These are phyloP conservation scores for Taphrina betulina DNA, from an alignment of 1,139 yeast genomes.

Conservation along the genomic window DNA sequence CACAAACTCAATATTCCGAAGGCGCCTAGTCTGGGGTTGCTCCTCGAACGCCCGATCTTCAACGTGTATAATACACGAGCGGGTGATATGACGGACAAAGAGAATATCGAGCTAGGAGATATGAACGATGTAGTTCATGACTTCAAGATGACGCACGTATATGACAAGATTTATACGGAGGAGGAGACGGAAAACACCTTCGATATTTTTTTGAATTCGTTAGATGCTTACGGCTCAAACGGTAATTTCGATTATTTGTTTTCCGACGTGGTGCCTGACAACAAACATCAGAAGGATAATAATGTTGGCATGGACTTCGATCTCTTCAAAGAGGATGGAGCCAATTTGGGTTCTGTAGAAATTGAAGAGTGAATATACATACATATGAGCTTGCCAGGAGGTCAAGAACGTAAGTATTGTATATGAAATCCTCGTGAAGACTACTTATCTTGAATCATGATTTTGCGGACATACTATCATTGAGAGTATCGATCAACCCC, in stretches of 20 bases:
- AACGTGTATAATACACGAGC: constrained; percentile 64
- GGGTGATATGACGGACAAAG: constrained; percentile 22
- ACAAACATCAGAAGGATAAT: no score
- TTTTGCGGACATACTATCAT: background rate
- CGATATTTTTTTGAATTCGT: constrained; percentile 40
- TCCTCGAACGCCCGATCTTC: constrained; percentile 88
- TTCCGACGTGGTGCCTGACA: background rate
- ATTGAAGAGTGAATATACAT: no score
- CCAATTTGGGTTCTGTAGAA: no score
- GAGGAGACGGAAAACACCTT: constrained; percentile 70
- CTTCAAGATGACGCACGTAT: constrained; percentile 83
- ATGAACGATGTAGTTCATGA: constrained; percentile 55
- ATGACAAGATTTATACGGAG: constrained; percentile 86
- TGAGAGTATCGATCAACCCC: background rate
- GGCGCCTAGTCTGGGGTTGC: constrained; percentile 92
- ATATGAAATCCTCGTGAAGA: no score
- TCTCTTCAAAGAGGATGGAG: no score
- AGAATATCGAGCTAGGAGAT: constrained; percentile 54
- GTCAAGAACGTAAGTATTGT: no score
- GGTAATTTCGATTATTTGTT: constrained; percentile 21
- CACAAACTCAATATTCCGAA: constrained; percentile 86
- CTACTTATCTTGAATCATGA: no score
- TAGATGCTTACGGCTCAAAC: constrained; percentile 14
- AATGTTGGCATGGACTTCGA: no score
- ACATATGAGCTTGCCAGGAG: no score